Conservation (phyloP, 495 filamentous ascomycete genomes). For the Penicillium dipodomyicola region DNA sequence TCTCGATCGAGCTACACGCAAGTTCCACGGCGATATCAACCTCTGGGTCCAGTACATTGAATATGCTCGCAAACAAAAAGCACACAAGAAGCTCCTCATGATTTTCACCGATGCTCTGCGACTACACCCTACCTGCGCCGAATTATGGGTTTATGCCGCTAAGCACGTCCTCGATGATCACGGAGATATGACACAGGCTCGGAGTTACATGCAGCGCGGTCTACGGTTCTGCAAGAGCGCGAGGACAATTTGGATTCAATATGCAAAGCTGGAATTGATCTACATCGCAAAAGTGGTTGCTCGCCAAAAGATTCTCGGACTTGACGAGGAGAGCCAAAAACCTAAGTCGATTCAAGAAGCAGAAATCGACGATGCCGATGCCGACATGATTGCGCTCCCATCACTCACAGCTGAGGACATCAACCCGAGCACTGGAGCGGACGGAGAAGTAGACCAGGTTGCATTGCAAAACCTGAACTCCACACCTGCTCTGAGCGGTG, state of each 20-base stretch:
- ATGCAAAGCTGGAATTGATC: slow-evolving; percentile 87
- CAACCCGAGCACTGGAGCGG: slow-evolving; percentile 54
- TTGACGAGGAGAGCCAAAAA: slow-evolving; percentile 53
- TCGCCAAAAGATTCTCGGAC: slow-evolving; percentile 65
- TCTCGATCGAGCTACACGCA: slow-evolving; percentile 80
- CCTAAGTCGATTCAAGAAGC: slow-evolving; percentile 43
- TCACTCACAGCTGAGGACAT: slow-evolving; percentile 63
- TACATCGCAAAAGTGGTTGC: slow-evolving; percentile 78
- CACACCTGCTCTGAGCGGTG: slow-evolving; percentile 81
- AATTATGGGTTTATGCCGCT: slow-evolving; percentile 86
- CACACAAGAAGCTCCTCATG: slow-evolving; percentile 73
- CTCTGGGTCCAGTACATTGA: slow-evolving; percentile 94
- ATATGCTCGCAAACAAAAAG: slow-evolving; percentile 71
- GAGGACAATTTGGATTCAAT: slow-evolving; percentile 77
- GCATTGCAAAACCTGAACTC: slow-evolving; percentile 63
- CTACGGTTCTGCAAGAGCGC: slow-evolving; percentile 79
- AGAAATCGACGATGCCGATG: slow-evolving; percentile 37
- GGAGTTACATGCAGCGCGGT: slow-evolving; percentile 86
- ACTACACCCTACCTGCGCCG: slow-evolving; percentile 77
- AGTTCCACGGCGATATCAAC: slow-evolving; percentile 75
- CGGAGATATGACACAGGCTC: slow-evolving; percentile 79
- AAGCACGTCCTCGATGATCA: slow-evolving; percentile 68
- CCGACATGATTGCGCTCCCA: slow-evolving; percentile 61
- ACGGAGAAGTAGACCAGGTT: slow-evolving; percentile 47
- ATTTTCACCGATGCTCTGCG: slow-evolving; percentile 75